These are phyloP conservation scores for Trichophyton equinum DNA, from an alignment of 2,329 filamentous ascomycete genomes.

Conservation along the genomic window DNA sequence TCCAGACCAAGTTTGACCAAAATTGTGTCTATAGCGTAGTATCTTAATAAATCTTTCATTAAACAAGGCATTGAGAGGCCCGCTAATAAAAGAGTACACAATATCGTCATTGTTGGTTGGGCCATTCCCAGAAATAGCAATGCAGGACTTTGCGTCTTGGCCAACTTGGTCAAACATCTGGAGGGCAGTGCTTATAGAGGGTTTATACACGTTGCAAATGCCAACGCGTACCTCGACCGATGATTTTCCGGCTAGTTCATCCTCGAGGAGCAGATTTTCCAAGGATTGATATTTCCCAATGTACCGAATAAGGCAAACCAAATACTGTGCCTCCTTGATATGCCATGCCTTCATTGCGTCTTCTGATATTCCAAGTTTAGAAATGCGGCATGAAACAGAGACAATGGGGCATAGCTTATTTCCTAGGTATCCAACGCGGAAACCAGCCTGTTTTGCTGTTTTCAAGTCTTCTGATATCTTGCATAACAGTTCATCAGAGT, in stretches of 20 bases:
- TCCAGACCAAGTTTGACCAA: conserved; percentile 51
- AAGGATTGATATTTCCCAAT: conserved; percentile 48
- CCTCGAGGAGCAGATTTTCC: conserved; percentile 39
- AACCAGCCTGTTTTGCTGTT: conserved; percentile 50
- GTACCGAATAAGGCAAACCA: conserved; percentile 61
- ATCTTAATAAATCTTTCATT: conserved; percentile 52
- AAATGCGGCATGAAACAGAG: conserved; percentile 55
- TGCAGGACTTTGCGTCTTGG: neutral
- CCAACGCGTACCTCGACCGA: conserved; percentile 53
- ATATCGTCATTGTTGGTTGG: conserved; percentile 24
- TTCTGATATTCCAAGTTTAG: conserved; percentile 58
- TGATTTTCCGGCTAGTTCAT: conserved; percentile 25
- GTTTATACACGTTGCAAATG: conserved; percentile 60
- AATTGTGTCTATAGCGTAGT: conserved; percentile 44
- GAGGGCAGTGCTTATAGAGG: conserved; percentile 44
- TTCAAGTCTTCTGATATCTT: conserved; percentile 50
- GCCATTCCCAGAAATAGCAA: neutral
- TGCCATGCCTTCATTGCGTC: conserved; percentile 70
- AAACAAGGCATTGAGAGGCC: conserved; percentile 56
- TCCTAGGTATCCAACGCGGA: conserved; percentile 53
- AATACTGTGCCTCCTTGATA: conserved; percentile 51
- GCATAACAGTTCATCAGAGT: conserved; percentile 12
- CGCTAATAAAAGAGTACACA: conserved; percentile 55
- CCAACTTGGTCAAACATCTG: conserved; percentile 34
- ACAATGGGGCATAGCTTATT: conserved; percentile 42